Evolutionary conservation across 2,329 filamentous ascomycete genomes (phyloP), one percentile per base, ranked within the genome.

Genomic region (Colletotrichum sidae): DNA sequence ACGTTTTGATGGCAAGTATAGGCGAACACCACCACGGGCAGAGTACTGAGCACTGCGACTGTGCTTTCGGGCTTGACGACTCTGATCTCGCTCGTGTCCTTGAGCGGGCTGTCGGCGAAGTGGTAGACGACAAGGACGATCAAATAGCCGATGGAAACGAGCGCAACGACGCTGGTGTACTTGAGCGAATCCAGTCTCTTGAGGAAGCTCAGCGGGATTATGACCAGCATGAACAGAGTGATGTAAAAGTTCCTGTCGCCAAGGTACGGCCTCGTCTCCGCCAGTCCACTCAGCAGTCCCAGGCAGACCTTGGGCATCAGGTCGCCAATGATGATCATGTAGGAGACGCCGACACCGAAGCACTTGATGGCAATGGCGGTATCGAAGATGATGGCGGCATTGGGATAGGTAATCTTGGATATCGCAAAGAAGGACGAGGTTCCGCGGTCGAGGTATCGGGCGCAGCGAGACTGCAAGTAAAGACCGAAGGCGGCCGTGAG

Each of bases 1-100:
- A 96, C 93, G 76, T 99, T 99, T 74, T 99, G 96, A 78, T 99
- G 96, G 76, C 96, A 99, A 1, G 96, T 99, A 77, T 98, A 99
- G n/a, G 95, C 96, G 83, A 99, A 99, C 2, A 99, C 93, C 61
- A 98, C 94, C 57, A 99, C 94, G 0, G 96, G 96, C 69, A 99
- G 88, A 68, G 92, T 94, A 71, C 93, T 93, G 57, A 99, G 83
- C 7, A 92, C 90, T 41, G 91, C 87, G 9, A 97, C 84, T 3
- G 92, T 84, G 8, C 95, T 93, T 47, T 89, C 90, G 90, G 93
- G 97, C 67, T 87, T 81, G 68, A 97, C 84, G 37, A 93, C 81
- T 53, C 92, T 88, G 65, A 99, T 88, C 9, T 90, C 86, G 11
- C 92, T 91, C 57, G 93, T 88, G 56, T 92, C 88, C 15, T 88